phyloP scores from a whole-genome alignment of 1,284 basidiomycete species.

The Boletus sp. region DNA sequence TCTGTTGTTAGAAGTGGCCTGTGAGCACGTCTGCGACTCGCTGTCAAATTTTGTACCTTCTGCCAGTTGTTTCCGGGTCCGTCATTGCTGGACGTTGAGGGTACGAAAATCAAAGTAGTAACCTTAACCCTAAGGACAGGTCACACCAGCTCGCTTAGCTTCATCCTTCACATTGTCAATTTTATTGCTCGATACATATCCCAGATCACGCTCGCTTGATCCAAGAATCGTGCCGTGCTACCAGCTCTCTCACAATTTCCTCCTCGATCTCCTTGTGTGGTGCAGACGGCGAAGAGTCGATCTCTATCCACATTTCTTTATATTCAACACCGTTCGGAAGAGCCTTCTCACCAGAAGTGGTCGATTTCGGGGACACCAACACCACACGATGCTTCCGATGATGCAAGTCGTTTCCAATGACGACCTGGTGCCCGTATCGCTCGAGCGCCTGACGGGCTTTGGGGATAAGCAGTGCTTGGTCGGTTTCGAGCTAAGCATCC shows the following conservation, averaged over 20 bases:
- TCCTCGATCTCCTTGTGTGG: constrained; percentile 84
- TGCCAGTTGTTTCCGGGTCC: constrained; percentile 5
- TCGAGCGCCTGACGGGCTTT: constrained; percentile 87
- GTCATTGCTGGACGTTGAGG: constrained; percentile 14
- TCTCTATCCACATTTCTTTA: constrained; percentile 70
- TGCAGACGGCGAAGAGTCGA: constrained; percentile 45
- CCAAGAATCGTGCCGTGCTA: constrained; percentile 74
- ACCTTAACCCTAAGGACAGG: constrained; percentile 15
- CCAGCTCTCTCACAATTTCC: constrained; percentile 78
- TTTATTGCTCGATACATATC: background rate
- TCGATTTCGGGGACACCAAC: constrained; percentile 58
- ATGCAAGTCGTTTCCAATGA: constrained; percentile 93
- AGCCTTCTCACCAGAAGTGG: constrained; percentile 20
- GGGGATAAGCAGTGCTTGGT: constrained; percentile 77
- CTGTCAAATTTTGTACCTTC: constrained; percentile 16
- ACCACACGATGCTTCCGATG: constrained; percentile 89
- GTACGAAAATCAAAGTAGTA: background rate
- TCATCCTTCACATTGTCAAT: background rate
- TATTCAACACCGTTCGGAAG: constrained; percentile 35
- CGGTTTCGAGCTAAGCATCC: constrained; percentile 82
- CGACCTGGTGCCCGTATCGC: constrained; percentile 95
- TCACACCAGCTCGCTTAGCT: background rate
- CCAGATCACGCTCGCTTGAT: constrained; percentile 28
- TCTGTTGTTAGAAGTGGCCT: constrained; percentile 1
- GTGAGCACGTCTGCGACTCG: constrained; percentile 8